A percentile compares a stretch with the other conserved stretches of the same genome.
Conservation (phyloP, 306 rosid species). For the Luffa acutangula region DNA sequence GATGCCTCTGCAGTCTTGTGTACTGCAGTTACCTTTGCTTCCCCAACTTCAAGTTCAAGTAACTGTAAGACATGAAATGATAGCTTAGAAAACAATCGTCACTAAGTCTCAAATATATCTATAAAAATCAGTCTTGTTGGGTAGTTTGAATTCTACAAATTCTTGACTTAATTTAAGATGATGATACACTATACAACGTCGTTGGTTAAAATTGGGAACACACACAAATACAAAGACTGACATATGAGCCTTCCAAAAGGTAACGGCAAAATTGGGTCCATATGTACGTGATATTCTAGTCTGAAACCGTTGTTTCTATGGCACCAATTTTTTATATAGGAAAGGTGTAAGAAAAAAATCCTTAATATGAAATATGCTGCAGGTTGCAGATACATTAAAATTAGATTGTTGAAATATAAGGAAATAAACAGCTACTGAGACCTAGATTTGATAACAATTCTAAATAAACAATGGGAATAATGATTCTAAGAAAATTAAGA, state of each 20-base stretch:
- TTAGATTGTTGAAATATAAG: not conserved
- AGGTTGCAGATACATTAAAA: not conserved
- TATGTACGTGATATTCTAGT: not conserved
- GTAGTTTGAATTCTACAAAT: not conserved
- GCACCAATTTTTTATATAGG: not conserved
- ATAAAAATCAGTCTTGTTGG: not conserved
- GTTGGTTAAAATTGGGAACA: not conserved
- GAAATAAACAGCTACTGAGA: not conserved
- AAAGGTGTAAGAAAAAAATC: not conserved
- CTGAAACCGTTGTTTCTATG: not conserved
- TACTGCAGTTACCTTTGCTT: constrained; percentile 49
- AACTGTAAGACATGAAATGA: constrained; percentile 25
- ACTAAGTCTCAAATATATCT: not conserved
- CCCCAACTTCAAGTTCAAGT: constrained; percentile 66
- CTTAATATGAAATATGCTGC: not conserved
- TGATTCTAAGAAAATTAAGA: not conserved
- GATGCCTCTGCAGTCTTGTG: constrained; percentile 63
- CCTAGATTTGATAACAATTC: not conserved
- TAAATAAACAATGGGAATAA: not conserved
- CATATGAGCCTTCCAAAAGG: not conserved
- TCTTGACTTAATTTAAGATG: not conserved
- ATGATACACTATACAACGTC: not conserved
- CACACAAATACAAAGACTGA: not conserved
- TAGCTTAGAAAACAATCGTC: not conserved
- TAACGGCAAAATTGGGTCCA: not conserved